Evolutionary conservation across 176 grass and related monocot species (phyloP).

Genomic region (Thalia dealbata): DNA sequence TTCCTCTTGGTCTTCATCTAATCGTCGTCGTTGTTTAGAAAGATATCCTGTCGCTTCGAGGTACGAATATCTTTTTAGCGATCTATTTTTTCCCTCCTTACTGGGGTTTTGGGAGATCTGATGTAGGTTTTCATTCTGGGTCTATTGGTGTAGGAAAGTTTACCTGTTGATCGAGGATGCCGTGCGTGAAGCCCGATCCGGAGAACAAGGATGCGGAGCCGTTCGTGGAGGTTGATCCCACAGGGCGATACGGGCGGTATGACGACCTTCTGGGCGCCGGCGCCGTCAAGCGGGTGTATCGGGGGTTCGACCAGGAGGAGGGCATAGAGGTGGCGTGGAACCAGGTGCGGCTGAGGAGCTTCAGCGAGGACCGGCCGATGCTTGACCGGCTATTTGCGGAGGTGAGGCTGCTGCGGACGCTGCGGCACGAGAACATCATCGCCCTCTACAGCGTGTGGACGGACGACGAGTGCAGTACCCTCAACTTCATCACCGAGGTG

Average conservation of each 20-base stretch:
- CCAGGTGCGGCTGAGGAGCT: constrained; percentile 53
- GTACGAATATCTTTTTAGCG: no score
- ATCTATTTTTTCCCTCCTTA: not conserved
- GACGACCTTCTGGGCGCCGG: constrained; percentile 62
- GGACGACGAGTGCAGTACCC: constrained; percentile 50
- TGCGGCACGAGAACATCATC: constrained; percentile 87
- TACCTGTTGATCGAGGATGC: not conserved
- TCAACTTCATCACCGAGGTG: constrained; percentile 98
- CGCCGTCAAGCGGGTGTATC: constrained; percentile 96
- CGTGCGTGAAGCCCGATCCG: constrained; percentile 5
- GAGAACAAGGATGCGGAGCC: constrained; percentile 40
- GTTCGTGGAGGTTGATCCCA: constrained; percentile 88
- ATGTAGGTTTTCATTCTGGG: not conserved
- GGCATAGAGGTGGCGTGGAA: constrained; percentile 99
- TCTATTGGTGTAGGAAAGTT: not conserved
- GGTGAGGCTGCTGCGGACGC: constrained; percentile 73
- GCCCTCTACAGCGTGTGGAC: constrained; percentile 78
- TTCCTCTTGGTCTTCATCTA: constrained; percentile 9
- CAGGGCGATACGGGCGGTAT: constrained; percentile 78
- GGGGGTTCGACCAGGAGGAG: constrained; percentile 95
- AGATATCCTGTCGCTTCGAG: not conserved
- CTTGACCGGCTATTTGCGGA: constrained; percentile 64
- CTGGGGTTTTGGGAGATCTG: not conserved
- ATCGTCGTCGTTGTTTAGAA: not conserved
- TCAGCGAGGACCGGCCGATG: constrained; percentile 51